phyloP scores from a whole-genome alignment of 2,329 filamentous ascomycete species.

The Corynespora cassiicola region DNA sequence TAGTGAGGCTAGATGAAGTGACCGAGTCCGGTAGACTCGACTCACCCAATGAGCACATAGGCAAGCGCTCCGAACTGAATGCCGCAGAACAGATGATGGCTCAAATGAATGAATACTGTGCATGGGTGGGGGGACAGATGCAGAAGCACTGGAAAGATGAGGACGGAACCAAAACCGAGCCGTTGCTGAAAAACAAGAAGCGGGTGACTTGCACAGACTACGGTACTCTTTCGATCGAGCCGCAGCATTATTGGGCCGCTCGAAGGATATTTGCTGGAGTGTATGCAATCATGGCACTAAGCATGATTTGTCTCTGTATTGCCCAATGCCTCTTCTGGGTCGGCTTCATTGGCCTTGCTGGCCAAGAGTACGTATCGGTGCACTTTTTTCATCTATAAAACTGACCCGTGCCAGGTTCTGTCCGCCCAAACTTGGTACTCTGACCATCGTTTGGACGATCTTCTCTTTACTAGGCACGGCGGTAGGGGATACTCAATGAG shows the following conservation, averaged over 20 bases:
- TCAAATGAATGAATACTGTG: constrained; percentile 6
- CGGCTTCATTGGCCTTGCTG: constrained; percentile 32
- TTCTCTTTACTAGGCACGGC: no score
- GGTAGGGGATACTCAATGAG: no score
- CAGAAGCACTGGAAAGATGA: constrained; percentile 11
- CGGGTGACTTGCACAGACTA: constrained; percentile 12
- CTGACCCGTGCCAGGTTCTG: constrained; percentile 33
- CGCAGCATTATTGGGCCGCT: background rate
- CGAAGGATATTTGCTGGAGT: constrained; percentile 12
- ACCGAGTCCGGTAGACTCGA: constrained; percentile 1
- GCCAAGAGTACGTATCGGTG: constrained; percentile 28
- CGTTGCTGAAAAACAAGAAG: no score
- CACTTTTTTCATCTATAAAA: constrained; percentile 3
- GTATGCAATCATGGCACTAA: constrained; percentile 15
- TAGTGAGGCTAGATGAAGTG: background rate
- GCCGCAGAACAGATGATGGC: constrained; percentile 6
- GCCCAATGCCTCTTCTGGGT: constrained; percentile 39
- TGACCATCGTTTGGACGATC: constrained; percentile 33
- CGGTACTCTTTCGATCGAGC: constrained; percentile 17
- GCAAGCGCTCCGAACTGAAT: constrained; percentile 6
- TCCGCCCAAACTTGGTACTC: constrained; percentile 28
- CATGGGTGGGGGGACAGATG: constrained; percentile 10
- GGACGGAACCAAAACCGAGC: no score
- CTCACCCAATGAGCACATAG: constrained; percentile 8
- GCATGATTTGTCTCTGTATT: constrained; percentile 29